phyloP scores from a whole-genome alignment of 257 asterid species.

The Apocynum venetum region DNA sequence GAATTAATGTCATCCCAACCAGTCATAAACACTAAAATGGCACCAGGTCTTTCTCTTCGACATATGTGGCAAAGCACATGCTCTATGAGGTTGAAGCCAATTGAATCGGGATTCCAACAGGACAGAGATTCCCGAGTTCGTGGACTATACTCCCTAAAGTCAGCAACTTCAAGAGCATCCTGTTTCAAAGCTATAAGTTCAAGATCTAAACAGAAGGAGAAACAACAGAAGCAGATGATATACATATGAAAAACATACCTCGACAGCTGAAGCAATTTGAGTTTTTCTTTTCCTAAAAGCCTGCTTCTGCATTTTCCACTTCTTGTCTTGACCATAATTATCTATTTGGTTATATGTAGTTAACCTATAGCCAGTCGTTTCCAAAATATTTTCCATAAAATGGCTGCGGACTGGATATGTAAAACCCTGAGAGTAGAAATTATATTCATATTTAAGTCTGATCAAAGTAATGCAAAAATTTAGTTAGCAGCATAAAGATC shows the following conservation, averaged over 20 bases:
- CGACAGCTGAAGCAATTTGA: conserved; percentile 89
- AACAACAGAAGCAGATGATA: conserved; percentile 7
- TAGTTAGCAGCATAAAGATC: not conserved
- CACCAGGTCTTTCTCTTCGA: conserved; percentile 83
- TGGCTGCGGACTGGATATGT: conserved; percentile 79
- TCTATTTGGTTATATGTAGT: conserved; percentile 80
- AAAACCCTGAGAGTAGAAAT: conserved; percentile 58
- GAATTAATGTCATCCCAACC: conserved; percentile 99
- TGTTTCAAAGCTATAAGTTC: conserved; percentile 37
- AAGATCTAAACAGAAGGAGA: conserved; percentile 1
- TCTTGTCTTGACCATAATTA: conserved; percentile 93
- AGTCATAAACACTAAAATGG: conserved; percentile 90
- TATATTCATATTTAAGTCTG: not conserved
- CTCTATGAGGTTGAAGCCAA: conserved; percentile 95
- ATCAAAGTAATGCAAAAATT: not conserved
- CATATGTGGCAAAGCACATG: conserved; percentile 79
- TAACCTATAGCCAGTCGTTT: conserved; percentile 67
- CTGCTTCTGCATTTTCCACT: conserved; percentile 95
- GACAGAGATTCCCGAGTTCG: conserved; percentile 61
- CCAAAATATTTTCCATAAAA: conserved; percentile 79
- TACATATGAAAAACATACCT: conserved; percentile 41
- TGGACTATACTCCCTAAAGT: conserved; percentile 52
- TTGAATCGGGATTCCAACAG: conserved; percentile 96
- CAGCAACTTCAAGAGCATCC: conserved; percentile 74
- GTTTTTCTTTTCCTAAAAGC: conserved; percentile 68